A percentile compares a stretch with the other conserved stretches of the same genome.
phyloP scores from a whole-genome alignment of 495 filamentous ascomycete species.

The Neurospora discreta region DNA sequence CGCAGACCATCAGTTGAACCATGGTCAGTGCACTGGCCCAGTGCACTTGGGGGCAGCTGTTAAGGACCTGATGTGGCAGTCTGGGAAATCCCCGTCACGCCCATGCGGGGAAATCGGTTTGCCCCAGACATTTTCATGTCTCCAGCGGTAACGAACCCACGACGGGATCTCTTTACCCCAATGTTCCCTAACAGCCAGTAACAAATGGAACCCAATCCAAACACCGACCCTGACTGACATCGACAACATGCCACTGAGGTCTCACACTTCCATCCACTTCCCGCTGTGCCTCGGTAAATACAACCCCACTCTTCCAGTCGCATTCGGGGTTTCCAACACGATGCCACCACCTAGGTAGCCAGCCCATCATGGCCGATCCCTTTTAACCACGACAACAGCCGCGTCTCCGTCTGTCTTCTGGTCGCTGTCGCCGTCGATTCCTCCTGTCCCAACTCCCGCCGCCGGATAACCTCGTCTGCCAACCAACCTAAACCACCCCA shows the following conservation, averaged over 20 bases:
- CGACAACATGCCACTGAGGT: not conserved
- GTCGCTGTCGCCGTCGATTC: not conserved
- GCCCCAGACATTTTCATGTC: not conserved
- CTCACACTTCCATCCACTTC: not conserved
- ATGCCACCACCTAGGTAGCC: not conserved
- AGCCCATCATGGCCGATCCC: not conserved
- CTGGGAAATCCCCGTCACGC: not conserved
- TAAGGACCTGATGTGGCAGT: not conserved
- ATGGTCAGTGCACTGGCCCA: not conserved
- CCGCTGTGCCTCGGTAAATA: conserved; percentile 14
- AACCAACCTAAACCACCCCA: not conserved
- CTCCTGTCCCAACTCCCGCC: not conserved
- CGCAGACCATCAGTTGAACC: not conserved
- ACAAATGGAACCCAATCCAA: not conserved
- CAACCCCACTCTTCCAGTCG: conserved; percentile 7
- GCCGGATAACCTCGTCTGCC: not conserved
- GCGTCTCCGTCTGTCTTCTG: not conserved
- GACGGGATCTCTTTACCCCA: not conserved
- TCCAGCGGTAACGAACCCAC: not conserved
- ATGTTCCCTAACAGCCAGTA: not conserved
- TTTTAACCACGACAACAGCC: not conserved
- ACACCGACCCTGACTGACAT: not conserved
- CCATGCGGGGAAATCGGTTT: not conserved
- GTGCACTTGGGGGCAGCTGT: no score
- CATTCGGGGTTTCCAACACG: not conserved